Percentiles rank a stretch among this genome's conserved stretches.
These are phyloP conservation scores for Penicillium cataractarum DNA, from an alignment of 495 filamentous ascomycete species.

Conservation along the genomic window DNA sequence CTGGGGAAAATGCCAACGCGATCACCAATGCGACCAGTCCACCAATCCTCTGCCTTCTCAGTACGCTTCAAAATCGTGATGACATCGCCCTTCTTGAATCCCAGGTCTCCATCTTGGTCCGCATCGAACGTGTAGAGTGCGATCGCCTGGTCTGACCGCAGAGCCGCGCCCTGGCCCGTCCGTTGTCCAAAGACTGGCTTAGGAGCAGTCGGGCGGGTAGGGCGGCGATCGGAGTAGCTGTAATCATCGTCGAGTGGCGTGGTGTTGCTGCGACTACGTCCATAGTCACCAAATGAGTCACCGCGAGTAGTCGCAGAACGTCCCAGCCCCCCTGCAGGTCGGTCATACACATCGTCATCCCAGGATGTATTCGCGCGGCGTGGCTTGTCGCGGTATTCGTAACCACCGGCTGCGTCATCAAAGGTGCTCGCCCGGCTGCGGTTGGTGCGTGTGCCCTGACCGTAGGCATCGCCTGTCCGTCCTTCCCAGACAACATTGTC, in stretches of 20 bases:
- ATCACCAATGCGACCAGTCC: slow-evolving; percentile 66
- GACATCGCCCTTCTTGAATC: slow-evolving; percentile 95
- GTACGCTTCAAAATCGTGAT: slow-evolving; percentile 98
- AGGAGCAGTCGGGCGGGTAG: slow-evolving; percentile 74
- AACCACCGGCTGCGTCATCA: slow-evolving; percentile 45
- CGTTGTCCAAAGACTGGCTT: slow-evolving; percentile 80
- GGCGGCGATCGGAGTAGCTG: slow-evolving; percentile 58
- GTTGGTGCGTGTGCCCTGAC: slow-evolving; percentile 62
- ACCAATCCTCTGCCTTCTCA: slow-evolving; percentile 94
- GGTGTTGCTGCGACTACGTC: slow-evolving; percentile 51
- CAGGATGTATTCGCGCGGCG: slow-evolving; percentile 81
- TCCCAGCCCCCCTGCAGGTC: slow-evolving; percentile 51
- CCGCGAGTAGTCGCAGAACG: slow-evolving; percentile 54
- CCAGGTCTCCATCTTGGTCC: slow-evolving; percentile 89
- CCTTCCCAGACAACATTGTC: slow-evolving; percentile 96
- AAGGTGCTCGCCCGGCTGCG: slow-evolving; percentile 58
- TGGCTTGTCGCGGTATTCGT: slow-evolving; percentile 68
- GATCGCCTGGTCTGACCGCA: slow-evolving; percentile 82
- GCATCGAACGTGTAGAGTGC: slow-evolving; percentile 92
- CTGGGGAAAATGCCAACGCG: slow-evolving; percentile 67
- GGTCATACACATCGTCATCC: slow-evolving; percentile 89
- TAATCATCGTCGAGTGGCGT: slow-evolving; percentile 59
- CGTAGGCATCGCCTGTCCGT: slow-evolving; percentile 71
- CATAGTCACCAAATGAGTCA: slow-evolving; percentile 45
- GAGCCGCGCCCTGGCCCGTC: slow-evolving; percentile 52